phyloP scores from a whole-genome alignment of 2,329 filamentous ascomycete genomes.

The Chrysosphaeria jannelii region DNA sequence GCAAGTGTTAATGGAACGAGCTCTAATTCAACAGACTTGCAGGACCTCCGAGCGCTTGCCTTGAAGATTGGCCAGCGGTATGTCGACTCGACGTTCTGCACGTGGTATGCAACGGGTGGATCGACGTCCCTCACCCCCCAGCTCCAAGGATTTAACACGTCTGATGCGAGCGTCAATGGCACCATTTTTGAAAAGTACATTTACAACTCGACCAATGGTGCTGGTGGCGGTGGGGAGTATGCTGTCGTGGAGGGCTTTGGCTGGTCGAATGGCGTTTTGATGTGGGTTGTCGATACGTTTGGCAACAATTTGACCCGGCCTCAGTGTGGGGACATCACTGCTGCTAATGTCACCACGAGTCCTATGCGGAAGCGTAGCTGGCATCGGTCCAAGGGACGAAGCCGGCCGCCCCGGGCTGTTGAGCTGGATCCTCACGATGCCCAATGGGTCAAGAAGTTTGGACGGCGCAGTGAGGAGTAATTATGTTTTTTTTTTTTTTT shows the following conservation, averaged over 20 bases:
- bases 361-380: constrained; percentile 8
- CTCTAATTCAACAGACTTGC: constrained; percentile 1
- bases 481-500: no score
- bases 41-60: constrained; percentile 22
- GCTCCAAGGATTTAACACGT: constrained; percentile 14
- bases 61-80: constrained; percentile 31
- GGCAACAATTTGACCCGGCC: constrained; percentile 21
- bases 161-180: constrained; percentile 14
- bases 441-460: constrained; percentile 17
- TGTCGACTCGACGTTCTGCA: constrained; percentile 36
- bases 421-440: constrained; percentile 17
- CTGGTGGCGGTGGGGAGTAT: constrained; percentile 36
- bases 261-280: constrained; percentile 38
- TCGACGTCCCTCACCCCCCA: constrained; percentile 20
- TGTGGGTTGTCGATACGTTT: constrained; percentile 35
- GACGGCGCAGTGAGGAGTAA: no score
- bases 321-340: constrained; percentile 20
- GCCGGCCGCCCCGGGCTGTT: constrained; percentile 11
- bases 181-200: constrained; percentile 44
- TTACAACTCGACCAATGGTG: constrained; percentile 26
- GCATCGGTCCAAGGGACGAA: constrained; percentile 1
- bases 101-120: constrained; percentile 36
- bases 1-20: no score
- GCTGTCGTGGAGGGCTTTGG: constrained; percentile 39
- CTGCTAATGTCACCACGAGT: constrained; percentile 9